Evolutionary conservation across 768 basidiomycete genomes (phyloP).

Genomic region (Lentinula boryana): DNA sequence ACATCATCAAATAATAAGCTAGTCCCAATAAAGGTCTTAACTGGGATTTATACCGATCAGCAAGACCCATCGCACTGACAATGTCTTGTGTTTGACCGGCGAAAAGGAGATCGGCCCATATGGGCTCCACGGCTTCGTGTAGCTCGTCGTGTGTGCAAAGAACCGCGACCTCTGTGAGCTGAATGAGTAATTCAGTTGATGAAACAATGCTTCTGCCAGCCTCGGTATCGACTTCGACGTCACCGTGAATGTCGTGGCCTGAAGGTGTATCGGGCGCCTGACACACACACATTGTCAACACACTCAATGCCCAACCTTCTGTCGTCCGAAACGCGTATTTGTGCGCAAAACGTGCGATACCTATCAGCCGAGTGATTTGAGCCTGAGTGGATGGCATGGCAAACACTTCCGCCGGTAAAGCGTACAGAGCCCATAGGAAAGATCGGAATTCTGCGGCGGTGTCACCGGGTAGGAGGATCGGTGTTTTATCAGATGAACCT

Average conservation of each 20-base stretch:
- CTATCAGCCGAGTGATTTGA: conserved; percentile 35
- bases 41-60: conserved; percentile 34
- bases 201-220: neutral
- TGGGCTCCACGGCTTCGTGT: conserved; percentile 31
- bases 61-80: conserved; percentile 36
- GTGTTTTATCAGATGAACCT: conserved; percentile 44
- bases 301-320: conserved; percentile 42
- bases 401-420: conserved; percentile 38
- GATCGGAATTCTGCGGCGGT: conserved; percentile 42
- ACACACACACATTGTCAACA: conserved; percentile 35
- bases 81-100: conserved; percentile 35
- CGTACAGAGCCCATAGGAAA: conserved; percentile 48
- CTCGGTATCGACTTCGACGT: neutral
- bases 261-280: conserved; percentile 16
- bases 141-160: conserved; percentile 42
- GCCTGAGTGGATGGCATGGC: conserved; percentile 29
- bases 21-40: conserved; percentile 39
- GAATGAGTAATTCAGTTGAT: conserved; percentile 25
- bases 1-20: conserved; percentile 47
- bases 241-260: neutral
- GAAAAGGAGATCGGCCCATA: conserved; percentile 42
- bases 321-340: conserved; percentile 50
- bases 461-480: conserved; percentile 44
- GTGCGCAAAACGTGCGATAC: conserved; percentile 47
- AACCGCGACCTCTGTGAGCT: conserved; percentile 47